Conservation (phyloP, 2,329 filamentous ascomycete species). For the Penicillium sp. region DNA sequence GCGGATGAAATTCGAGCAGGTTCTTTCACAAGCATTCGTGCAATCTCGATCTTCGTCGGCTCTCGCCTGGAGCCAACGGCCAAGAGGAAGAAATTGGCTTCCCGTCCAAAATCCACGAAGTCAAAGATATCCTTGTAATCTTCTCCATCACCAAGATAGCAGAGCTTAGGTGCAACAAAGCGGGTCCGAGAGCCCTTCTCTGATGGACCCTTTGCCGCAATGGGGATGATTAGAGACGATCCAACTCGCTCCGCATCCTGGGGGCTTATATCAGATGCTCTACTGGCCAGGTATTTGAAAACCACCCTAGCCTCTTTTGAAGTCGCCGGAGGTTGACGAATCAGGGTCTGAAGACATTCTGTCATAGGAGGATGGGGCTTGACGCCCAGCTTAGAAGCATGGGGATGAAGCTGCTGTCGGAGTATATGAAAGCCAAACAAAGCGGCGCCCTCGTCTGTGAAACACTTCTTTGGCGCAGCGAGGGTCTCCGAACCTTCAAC, state of each 20-base stretch:
- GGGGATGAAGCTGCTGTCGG: slow-evolving; percentile 70
- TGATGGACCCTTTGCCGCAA: slow-evolving; percentile 39
- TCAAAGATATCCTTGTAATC: slow-evolving; percentile 91
- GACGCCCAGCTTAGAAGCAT: slow-evolving; percentile 86
- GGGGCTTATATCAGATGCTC: slow-evolving; percentile 70
- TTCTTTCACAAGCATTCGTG: slow-evolving; percentile 77
- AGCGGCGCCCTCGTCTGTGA: slow-evolving; percentile 73
- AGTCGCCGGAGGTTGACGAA: slow-evolving; percentile 69
- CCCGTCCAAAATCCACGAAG: slow-evolving; percentile 88
- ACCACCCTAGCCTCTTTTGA: slow-evolving; percentile 66
- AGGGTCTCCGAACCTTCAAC: slow-evolving; percentile 65
- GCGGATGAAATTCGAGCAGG: slow-evolving; percentile 78
- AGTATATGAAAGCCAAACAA: slow-evolving; percentile 81
- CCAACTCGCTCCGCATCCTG: slow-evolving; percentile 61
- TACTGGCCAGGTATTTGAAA: slow-evolving; percentile 81
- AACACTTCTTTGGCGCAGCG: slow-evolving; percentile 74
- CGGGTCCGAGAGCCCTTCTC: slow-evolving; percentile 49
- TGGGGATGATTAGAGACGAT: slow-evolving; percentile 70
- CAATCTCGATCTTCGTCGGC: slow-evolving; percentile 83
- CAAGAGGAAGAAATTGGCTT: slow-evolving; percentile 85
- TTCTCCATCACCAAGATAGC: slow-evolving; percentile 73
- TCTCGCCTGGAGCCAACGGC: slow-evolving; percentile 89
- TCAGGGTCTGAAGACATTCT: slow-evolving; percentile 71
- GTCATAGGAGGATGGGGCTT: slow-evolving; percentile 75
- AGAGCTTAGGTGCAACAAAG: slow-evolving; percentile 68